Evolutionary conservation across 352 stramenopile species (phyloP).

Genomic region (Salisapilia sapeloensis): DNA sequence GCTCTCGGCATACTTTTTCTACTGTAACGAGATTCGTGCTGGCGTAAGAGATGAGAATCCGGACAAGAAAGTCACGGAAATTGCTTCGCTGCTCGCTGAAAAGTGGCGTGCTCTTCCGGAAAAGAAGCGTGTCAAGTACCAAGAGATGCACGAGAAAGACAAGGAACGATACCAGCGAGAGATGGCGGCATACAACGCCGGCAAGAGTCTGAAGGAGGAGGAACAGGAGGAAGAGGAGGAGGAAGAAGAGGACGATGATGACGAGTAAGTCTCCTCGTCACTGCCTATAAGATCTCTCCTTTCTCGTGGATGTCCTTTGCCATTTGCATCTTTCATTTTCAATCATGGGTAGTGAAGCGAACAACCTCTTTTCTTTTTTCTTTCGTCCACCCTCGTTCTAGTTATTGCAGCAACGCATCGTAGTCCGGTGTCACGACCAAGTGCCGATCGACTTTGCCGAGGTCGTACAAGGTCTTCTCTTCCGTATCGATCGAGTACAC

Average conservation of each 20-base stretch:
- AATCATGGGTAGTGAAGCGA: too few relatives aligned
- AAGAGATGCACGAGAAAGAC: constrained; percentile 75
- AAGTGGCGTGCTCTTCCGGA: constrained; percentile 81
- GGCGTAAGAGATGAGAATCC: constrained; percentile 86
- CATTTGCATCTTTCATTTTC: constrained; percentile 6
- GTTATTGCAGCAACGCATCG: constrained; percentile 57
- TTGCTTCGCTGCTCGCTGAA: constrained; percentile 66
- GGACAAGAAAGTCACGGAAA: constrained; percentile 89
- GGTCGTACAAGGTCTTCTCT: constrained; percentile 59
- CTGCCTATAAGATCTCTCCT: neutral
- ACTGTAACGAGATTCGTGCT: constrained; percentile 87
- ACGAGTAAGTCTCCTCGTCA: constrained; percentile 22
- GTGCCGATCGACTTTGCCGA: constrained; percentile 57
- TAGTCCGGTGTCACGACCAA: constrained; percentile 79
- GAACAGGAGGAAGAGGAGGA: constrained; percentile 37
- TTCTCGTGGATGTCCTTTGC: too few relatives aligned
- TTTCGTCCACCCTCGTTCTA: neutral
- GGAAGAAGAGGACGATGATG: constrained; percentile 46
- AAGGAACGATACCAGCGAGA: constrained; percentile 79
- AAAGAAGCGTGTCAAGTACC: constrained; percentile 84
- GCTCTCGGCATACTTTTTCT: constrained; percentile 91
- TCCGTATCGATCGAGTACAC: constrained; percentile 60
- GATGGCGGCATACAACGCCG: constrained; percentile 83
- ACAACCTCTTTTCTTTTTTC: too few relatives aligned
- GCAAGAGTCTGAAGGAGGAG: constrained; percentile 15